These are phyloP conservation scores for Coniochaeta prunicola DNA, from an alignment of 2,329 filamentous ascomycete species.

Conservation along the genomic window DNA sequence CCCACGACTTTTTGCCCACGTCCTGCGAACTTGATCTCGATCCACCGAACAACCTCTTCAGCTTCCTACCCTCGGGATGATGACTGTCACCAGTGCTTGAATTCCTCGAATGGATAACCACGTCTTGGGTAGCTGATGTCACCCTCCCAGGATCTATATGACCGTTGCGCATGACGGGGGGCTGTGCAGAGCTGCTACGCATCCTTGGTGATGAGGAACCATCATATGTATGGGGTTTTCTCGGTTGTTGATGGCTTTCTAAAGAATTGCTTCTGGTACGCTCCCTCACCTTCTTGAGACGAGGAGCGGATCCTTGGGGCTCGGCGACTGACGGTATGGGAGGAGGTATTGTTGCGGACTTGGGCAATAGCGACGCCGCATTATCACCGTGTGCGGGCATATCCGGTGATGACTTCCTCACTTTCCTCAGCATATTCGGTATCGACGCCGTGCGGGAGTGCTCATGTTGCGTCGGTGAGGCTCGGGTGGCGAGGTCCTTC, in stretches of 20 bases:
- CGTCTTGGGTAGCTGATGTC: constrained; percentile 18
- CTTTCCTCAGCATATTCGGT: constrained; percentile 8
- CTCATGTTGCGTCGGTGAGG: constrained; percentile 3
- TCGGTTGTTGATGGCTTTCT: constrained; percentile 2
- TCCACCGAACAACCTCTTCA: constrained; percentile 45
- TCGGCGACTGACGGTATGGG: not conserved
- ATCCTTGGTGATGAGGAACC: constrained; percentile 20
- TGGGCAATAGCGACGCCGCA: constrained; percentile 5
- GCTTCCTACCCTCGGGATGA: constrained; percentile 31
- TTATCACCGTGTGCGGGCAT: constrained; percentile 2
- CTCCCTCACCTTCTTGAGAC: not conserved
- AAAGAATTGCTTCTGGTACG: not conserved
- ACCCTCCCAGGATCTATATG: constrained; percentile 21
- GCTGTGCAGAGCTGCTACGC: constrained; percentile 42
- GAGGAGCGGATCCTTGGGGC: not conserved
- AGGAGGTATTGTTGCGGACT: not conserved
- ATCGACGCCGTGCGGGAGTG: not conserved
- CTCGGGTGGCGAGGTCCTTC: not conserved
- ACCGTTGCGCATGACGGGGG: constrained; percentile 20
- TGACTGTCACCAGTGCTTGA: constrained; percentile 34
- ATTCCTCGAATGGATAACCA: constrained; percentile 21
- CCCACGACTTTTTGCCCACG: constrained; percentile 18
- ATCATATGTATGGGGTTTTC: constrained; percentile 9
- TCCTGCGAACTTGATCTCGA: constrained; percentile 44
- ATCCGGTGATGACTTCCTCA: constrained; percentile 7